Evolutionary conservation across 192 early-diverging fungal genomes (phyloP).

Genomic region (Podila epigama): DNA sequence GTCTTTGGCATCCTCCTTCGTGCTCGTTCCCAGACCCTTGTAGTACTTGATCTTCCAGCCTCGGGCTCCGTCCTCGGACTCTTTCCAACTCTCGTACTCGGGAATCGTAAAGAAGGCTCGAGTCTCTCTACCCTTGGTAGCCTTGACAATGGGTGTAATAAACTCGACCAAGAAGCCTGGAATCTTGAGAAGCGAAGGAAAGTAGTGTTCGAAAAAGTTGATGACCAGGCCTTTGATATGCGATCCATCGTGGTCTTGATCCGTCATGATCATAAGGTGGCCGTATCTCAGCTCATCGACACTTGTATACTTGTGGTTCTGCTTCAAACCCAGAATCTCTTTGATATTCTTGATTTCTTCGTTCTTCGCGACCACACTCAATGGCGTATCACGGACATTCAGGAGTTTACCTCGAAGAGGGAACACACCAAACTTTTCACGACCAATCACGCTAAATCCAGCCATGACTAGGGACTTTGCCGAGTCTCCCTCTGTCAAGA

Average conservation of each 20-base stretch:
- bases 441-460: slow-evolving; percentile 87
- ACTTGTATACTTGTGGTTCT: slow-evolving; percentile 79
- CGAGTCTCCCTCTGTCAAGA: slow-evolving; percentile 97
- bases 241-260: slow-evolving; percentile 97
- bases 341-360: slow-evolving; percentile 90
- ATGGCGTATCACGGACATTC: slow-evolving; percentile 91
- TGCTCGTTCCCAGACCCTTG: slow-evolving; percentile 96
- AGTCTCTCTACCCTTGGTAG: slow-evolving; percentile 67
- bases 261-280: slow-evolving; percentile 97
- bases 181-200: slow-evolving; percentile 88
- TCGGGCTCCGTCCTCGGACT: slow-evolving; percentile 68
- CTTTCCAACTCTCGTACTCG: slow-evolving; percentile 90
- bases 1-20: slow-evolving; percentile 82
- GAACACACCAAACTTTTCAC: slow-evolving; percentile 94
- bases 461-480: slow-evolving; percentile 90
- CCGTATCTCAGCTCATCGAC: slow-evolving; percentile 88
- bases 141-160: slow-evolving; percentile 96
- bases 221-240: slow-evolving; percentile 98
- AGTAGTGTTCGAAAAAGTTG: slow-evolving; percentile 96
- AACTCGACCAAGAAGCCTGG: slow-evolving; percentile 95
- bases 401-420: slow-evolving; percentile 96
- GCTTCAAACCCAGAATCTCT: slow-evolving; percentile 92
- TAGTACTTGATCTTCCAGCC: slow-evolving; percentile 95
- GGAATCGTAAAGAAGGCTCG: slow-evolving; percentile 90
- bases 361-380: slow-evolving; percentile 75